Conservation (phyloP, 2,329 filamentous ascomycete species). For the Xenoacremonium recifei region DNA sequence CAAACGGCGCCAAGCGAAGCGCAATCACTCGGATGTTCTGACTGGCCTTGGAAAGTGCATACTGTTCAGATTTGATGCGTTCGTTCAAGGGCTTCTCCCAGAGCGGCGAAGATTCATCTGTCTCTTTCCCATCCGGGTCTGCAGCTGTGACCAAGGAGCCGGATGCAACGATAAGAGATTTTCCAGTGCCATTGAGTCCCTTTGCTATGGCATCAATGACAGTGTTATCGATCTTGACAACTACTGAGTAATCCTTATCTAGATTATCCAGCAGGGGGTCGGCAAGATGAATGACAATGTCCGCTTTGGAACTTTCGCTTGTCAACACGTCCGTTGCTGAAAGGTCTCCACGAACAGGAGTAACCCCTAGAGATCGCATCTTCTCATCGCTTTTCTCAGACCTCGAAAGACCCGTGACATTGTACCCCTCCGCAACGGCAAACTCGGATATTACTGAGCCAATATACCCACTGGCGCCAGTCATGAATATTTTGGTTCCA, state of each 20-base stretch:
- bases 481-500: slow-evolving; percentile 40
- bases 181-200: slow-evolving; percentile 30
- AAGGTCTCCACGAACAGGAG: slow-evolving; percentile 40
- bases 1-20: slow-evolving; percentile 41
- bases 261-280: slow-evolving; percentile 20
- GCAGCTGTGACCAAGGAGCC: slow-evolving; percentile 26
- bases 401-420: slow-evolving; percentile 41
- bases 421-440: slow-evolving; percentile 37
- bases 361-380: slow-evolving; percentile 36
- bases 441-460: slow-evolving; percentile 34
- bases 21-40: slow-evolving; percentile 33
- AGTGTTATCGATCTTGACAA: slow-evolving; percentile 29
- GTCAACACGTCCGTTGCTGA: slow-evolving; percentile 35
- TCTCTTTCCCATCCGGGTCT: slow-evolving; percentile 28
- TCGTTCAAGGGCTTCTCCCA: slow-evolving; percentile 21
- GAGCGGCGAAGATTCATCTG: slow-evolving; percentile 19
- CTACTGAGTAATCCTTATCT: slow-evolving; percentile 10
- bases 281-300: slow-evolving; percentile 43
- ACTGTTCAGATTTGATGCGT: slow-evolving; percentile 25
- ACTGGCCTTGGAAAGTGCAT: slow-evolving; percentile 27
- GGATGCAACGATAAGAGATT: slow-evolving; percentile 33
- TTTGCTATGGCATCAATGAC: slow-evolving; percentile 36
- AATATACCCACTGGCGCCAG: slow-evolving; percentile 39
- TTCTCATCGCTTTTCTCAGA: slow-evolving; percentile 33
- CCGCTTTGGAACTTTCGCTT: slow-evolving; percentile 34